Evolutionary conservation across 148 eudicot genomes (phyloP).

Genomic region (Agrostemma githago): DNA sequence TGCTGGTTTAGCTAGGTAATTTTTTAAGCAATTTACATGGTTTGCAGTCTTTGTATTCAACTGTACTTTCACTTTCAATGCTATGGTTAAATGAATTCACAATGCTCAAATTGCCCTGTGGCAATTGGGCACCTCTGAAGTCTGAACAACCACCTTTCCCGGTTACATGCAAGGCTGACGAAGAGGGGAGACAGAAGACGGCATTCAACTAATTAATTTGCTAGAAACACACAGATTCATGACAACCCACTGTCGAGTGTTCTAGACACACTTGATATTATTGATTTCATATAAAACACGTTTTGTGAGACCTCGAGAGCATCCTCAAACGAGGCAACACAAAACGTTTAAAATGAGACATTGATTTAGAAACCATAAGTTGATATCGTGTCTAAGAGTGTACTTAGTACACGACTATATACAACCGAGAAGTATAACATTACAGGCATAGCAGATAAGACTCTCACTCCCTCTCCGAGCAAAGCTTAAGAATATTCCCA

Average conservation of each 20-base stretch:
- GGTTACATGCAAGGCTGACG: no score
- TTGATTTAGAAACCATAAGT: neutral
- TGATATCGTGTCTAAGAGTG: neutral
- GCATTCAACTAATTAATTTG: no score
- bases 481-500: neutral
- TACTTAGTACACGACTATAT: constrained; percentile 1
- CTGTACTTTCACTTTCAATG: no score
- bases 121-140: no score
- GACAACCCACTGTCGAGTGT: no score
- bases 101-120: no score
- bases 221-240: no score
- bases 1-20: neutral
- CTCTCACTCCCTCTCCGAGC: neutral
- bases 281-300: neutral
- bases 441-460: neutral
- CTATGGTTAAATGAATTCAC: neutral
- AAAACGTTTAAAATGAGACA: neutral
- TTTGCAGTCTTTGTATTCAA: neutral
- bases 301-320: neutral
- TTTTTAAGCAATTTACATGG: neutral
- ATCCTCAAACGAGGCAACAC: neutral
- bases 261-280: no score
- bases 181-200: no score
- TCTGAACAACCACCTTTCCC: no score
- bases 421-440: constrained; percentile 1